These are phyloP conservation scores for Talaromyces sp. DNA, from an alignment of 2,329 filamentous ascomycete species.

Conservation along the genomic window DNA sequence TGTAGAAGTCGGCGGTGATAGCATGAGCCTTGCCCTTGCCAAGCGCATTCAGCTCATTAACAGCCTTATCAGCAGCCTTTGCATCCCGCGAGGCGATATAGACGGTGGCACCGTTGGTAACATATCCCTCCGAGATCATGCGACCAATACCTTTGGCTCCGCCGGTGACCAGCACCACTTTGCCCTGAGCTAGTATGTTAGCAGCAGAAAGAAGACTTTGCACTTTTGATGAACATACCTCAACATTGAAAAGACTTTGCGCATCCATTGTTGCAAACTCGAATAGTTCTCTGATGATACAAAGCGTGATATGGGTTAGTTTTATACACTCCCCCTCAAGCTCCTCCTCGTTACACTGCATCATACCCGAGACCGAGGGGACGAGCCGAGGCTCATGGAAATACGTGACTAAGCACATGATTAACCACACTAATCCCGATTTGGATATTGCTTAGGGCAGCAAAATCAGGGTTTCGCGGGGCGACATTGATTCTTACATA, in stretches of 20 bases:
- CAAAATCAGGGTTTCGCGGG: slow-evolving; percentile 34
- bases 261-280: slow-evolving; percentile 52
- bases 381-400: slow-evolving; percentile 32
- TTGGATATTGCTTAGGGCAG: slow-evolving; percentile 29
- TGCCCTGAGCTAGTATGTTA: slow-evolving; percentile 36
- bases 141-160: slow-evolving; percentile 56
- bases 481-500: slow-evolving; percentile 14
- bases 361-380: slow-evolving; percentile 29
- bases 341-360: slow-evolving; percentile 13
- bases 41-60: slow-evolving; percentile 52
- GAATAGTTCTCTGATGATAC: neutral
- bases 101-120: slow-evolving; percentile 56
- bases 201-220: slow-evolving; percentile 24
- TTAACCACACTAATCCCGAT: slow-evolving; percentile 20
- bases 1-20: slow-evolving; percentile 56
- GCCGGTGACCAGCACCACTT: slow-evolving; percentile 55
- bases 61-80: slow-evolving; percentile 52
- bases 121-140: slow-evolving; percentile 59
- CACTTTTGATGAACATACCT: slow-evolving; percentile 47
- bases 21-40: slow-evolving; percentile 56
- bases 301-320: slow-evolving; percentile 4
- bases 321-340: slow-evolving; percentile 12
- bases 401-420: slow-evolving; percentile 9
- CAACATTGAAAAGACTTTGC: slow-evolving; percentile 60
- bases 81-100: slow-evolving; percentile 59